These are phyloP conservation scores for Termitomyces sp. DNA, from an alignment of 768 basidiomycete genomes.

Conservation along the genomic window DNA sequence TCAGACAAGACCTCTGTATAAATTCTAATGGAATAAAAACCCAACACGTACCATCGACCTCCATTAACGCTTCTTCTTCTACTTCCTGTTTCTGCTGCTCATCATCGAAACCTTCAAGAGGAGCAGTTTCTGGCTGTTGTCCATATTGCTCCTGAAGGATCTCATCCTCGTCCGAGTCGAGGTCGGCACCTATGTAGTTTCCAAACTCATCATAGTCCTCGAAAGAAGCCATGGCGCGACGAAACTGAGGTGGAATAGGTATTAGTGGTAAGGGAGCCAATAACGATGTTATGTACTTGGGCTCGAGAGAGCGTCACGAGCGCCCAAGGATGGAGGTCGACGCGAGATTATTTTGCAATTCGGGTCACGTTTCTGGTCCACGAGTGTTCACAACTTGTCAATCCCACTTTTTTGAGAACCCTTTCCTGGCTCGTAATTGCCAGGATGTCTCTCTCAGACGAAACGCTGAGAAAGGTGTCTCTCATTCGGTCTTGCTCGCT, in stretches of 20 bases:
- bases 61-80: slow-evolving; percentile 70
- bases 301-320: neutral
- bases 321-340: slow-evolving; percentile 7
- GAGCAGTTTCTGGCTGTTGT: slow-evolving; percentile 34
- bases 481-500: slow-evolving; percentile 7
- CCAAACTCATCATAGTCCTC: slow-evolving; percentile 95
- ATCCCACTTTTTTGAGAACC: neutral
- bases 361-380: slow-evolving; percentile 18
- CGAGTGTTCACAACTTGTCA: neutral
- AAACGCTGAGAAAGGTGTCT: slow-evolving; percentile 55
- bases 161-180: slow-evolving; percentile 82
- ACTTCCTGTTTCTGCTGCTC: slow-evolving; percentile 55
- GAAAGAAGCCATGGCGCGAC: slow-evolving; percentile 42
- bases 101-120: slow-evolving; percentile 83
- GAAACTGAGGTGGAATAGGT: slow-evolving; percentile 1
- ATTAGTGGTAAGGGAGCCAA: neutral
- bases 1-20: slow-evolving; percentile 13
- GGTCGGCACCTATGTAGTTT: slow-evolving; percentile 95
- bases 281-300: neutral
- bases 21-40: slow-evolving; percentile 10
- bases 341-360: slow-evolving; percentile 28
- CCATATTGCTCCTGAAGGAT: slow-evolving; percentile 46
- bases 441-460: slow-evolving; percentile 23
- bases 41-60: slow-evolving; percentile 62
- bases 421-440: neutral